A percentile compares a stretch with the other conserved stretches of the same genome.
These are phyloP conservation scores for Acorus calamus DNA, from an alignment of 106 monocot species.

Conservation along the genomic window DNA sequence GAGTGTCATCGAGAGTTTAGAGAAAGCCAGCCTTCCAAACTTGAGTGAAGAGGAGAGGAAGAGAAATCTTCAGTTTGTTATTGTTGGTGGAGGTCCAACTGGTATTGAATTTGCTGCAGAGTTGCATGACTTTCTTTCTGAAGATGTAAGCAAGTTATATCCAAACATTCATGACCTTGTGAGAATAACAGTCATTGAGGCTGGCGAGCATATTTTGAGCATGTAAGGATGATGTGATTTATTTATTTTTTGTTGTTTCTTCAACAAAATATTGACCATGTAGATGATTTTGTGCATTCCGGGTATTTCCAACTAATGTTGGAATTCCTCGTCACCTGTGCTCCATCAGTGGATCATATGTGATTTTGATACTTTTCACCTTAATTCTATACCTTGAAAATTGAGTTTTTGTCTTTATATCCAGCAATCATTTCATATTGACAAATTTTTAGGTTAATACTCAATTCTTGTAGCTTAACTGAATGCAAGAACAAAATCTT, in stretches of 20 bases:
- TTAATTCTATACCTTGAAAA: no score
- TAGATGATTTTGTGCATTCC: no score
- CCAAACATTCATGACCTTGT: constrained; percentile 46
- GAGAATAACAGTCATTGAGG: constrained; percentile 77
- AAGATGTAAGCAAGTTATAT: constrained; percentile 69
- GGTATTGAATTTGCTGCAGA: constrained; percentile 89
- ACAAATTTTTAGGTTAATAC: no score
- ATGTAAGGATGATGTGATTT: constrained; percentile 38
- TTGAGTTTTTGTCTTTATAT: no score
- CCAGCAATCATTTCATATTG: no score
- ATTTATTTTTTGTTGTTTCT: not conserved
- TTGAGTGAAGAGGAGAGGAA: constrained; percentile 61
- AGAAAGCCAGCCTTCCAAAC: constrained; percentile 61
- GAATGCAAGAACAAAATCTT: no score
- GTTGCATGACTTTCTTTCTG: constrained; percentile 71
- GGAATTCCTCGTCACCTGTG: no score
- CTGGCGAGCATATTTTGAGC: constrained; percentile 72
- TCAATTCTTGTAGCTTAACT: not conserved
- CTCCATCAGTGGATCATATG: no score
- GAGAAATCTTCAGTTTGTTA: constrained; percentile 66
- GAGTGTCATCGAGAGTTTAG: constrained; percentile 76
- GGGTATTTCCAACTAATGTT: no score
- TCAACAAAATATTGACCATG: no score
- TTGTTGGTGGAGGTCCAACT: constrained; percentile 89
- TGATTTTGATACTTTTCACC: no score